phyloP scores from a whole-genome alignment of 2,329 filamentous ascomycete species.

The Fusarium floridanum region DNA sequence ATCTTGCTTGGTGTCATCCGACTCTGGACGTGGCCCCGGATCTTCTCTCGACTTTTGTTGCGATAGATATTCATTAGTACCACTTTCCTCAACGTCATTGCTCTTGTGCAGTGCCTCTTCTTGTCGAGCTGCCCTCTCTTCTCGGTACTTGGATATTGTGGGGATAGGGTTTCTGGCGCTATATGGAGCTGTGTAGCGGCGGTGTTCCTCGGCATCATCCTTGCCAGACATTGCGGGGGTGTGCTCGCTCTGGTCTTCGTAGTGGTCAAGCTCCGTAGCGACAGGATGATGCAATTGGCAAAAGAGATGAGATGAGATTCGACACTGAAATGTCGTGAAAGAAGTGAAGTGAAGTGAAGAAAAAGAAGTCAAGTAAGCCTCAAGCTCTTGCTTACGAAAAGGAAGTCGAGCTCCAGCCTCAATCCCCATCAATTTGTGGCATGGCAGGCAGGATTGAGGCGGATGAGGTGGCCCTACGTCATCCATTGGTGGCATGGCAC shows the following conservation, averaged over 20 bases:
- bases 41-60: conserved; percentile 33
- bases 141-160: conserved; percentile 62
- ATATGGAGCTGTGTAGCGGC: conserved; percentile 57
- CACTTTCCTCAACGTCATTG: conserved; percentile 24
- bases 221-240: conserved; percentile 51
- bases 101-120: conserved; percentile 53
- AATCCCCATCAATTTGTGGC: conserved; percentile 4
- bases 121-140: conserved; percentile 61
- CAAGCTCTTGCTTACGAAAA: not conserved
- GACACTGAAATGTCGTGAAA: conserved; percentile 5
- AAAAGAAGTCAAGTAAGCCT: not conserved
- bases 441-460: conserved; percentile 12
- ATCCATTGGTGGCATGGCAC: conserved; percentile 31
- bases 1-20: conserved; percentile 27
- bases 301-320: not conserved
- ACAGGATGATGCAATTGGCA: conserved; percentile 11
- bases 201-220: conserved; percentile 54
- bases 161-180: conserved; percentile 60
- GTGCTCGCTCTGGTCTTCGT: not conserved
- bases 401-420: conserved; percentile 10
- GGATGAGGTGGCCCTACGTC: conserved; percentile 45
- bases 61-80: conserved; percentile 18
- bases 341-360: not conserved
- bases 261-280: not conserved
- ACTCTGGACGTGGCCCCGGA: conserved; percentile 14